Evolutionary conservation across 352 stramenopile genomes (phyloP).

Genomic region (Halophytophthora batemanensis): DNA sequence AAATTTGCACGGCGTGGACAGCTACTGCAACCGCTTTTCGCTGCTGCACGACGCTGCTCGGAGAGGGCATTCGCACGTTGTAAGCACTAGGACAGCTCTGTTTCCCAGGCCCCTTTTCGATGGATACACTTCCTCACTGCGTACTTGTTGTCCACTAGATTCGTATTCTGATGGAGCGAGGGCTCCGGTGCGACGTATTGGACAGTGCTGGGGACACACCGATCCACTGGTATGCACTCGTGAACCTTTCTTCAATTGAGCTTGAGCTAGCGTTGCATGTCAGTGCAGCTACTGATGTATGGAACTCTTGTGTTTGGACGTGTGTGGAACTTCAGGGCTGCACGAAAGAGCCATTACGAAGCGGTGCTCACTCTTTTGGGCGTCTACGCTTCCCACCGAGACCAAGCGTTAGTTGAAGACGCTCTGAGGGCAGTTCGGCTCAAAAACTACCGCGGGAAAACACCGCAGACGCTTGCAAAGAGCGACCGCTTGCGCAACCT

Average conservation of each 20-base stretch:
- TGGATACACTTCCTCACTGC: too few relatives aligned
- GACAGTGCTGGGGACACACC: constrained; percentile 58
- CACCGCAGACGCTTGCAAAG: constrained; percentile 35
- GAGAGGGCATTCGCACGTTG: constrained; percentile 46
- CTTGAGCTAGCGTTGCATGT: neutral
- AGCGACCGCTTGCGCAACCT: constrained; percentile 38
- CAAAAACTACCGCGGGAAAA: constrained; percentile 50
- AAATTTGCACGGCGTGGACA: constrained; percentile 48
- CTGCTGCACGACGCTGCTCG: constrained; percentile 63
- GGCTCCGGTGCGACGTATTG: constrained; percentile 34
- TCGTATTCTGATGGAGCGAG: constrained; percentile 39
- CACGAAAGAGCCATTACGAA: constrained; percentile 58
- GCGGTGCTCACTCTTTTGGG: constrained; percentile 47
- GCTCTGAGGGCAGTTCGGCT: constrained; percentile 34
- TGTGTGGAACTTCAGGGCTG: constrained; percentile 35
- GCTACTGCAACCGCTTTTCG: constrained; percentile 55
- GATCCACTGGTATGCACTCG: constrained; percentile 51
- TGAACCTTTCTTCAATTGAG: neutral
- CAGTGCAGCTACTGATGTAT: constrained; percentile 1
- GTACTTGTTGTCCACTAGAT: constrained; percentile 30
- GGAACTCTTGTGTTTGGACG: neutral
- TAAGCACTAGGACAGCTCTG: constrained; percentile 13
- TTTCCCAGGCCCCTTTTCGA: neutral
- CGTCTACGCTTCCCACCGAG: constrained; percentile 26
- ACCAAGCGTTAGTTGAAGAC: constrained; percentile 21